phyloP scores from a whole-genome alignment of 495 filamentous ascomycete genomes.

The Choiromyces venosus region DNA sequence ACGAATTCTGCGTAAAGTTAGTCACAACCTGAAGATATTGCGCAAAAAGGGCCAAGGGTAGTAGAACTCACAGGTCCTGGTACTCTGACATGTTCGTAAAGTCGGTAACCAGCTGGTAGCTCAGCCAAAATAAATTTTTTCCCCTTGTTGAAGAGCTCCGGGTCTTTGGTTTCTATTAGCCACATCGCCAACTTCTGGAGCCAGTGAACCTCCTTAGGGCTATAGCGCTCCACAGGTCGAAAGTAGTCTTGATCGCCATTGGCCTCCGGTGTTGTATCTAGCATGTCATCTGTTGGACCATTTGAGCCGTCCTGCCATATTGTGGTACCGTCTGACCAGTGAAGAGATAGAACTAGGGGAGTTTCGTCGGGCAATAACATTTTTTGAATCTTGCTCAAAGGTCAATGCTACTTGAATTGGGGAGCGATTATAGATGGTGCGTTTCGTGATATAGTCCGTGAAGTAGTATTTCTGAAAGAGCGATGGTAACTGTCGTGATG shows the following conservation, averaged over 20 bases:
- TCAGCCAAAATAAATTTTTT: constrained; percentile 50
- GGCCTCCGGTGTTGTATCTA: constrained; percentile 34
- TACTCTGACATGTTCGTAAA: constrained; percentile 54
- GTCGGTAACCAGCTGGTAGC: constrained; percentile 54
- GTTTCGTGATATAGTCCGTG: not conserved
- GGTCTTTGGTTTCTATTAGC: constrained; percentile 30
- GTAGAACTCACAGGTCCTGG: constrained; percentile 27
- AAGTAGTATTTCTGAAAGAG: not conserved
- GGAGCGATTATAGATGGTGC: not conserved
- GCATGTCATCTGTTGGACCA: constrained; percentile 39
- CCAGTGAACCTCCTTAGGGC: constrained; percentile 38
- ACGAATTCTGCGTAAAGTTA: not conserved
- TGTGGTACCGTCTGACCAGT: constrained; percentile 39
- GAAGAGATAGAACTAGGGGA: constrained; percentile 16
- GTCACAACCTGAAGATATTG: not conserved
- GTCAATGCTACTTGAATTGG: not conserved
- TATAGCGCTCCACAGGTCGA: constrained; percentile 28
- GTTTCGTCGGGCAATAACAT: not conserved
- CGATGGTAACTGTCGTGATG: not conserved
- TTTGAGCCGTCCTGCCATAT: constrained; percentile 40
- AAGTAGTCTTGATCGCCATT: constrained; percentile 37
- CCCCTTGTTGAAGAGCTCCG: constrained; percentile 41
- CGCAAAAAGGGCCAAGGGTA: not conserved
- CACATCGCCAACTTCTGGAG: constrained; percentile 34
- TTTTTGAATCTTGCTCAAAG: not conserved